Base-by-base conservation (phyloP, 352 stramenopile species). In the Plasmopara muralis region DNA sequence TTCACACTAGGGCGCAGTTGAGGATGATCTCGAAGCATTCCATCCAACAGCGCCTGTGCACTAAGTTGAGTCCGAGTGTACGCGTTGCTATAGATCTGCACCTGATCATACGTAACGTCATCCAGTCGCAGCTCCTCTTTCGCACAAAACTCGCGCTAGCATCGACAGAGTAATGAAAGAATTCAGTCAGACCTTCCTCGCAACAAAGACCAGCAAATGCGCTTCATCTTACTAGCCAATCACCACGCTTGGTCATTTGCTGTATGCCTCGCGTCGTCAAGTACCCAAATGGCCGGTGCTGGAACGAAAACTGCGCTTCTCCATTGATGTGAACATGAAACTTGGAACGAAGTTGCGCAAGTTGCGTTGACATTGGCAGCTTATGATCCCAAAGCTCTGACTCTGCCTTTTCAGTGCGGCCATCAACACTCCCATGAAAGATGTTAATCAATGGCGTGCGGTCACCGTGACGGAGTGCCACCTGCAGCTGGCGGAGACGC, bases 51-150 rank as follows among this genome's bases (percentile, higher is more conserved):
- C 33, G 76, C 70, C 56, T 88, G 74, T 10, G 74, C 79, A 57
- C 82, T 93, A 13, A 87, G 41, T 55, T 93, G 82, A n/a, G 82
- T 93, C 40, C 82, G 79, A 14, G 68, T 76, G 66, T 89, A 90
- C 25, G 72, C 48, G 42, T 86, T 89, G 54, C 77, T 82, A 51
- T 74, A 84, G 44, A 89, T 67, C 37, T 81, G 64, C 30, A 87
- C 56, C 47, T 86, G 62, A 1, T 57, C 37, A 3, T 55, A 43
- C 4, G 18, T 43, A 43, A 87, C 46, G 28, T 51, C 34, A 30
- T 66, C 67, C n/a, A 89, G 46, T n/a, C 28, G 29, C 16, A 89
- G 51, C 25, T 67, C 70, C 30, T 82, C 70, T 12, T 55, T 43
- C 30, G 54, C 57, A 25, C 72, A 83, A 28, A 82, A 74, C 45